Evolutionary conservation across 768 basidiomycete species (phyloP).

Genomic region (Podaxis mareebaensis): DNA sequence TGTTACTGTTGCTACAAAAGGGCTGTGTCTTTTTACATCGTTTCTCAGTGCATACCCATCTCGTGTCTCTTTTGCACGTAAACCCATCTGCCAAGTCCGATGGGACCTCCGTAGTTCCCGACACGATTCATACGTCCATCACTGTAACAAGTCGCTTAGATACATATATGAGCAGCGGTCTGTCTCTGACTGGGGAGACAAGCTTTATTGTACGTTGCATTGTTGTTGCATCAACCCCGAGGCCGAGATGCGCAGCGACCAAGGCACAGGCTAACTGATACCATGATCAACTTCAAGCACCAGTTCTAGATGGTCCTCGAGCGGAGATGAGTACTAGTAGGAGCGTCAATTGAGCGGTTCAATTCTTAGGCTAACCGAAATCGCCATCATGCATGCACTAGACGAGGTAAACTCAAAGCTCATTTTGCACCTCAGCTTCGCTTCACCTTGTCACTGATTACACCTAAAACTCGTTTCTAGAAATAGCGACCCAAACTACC

Average conservation of each 20-base stretch:
- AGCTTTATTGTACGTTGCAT: neutral
- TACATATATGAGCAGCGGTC: neutral
- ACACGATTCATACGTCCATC: neutral
- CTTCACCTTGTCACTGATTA: neutral
- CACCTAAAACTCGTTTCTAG: neutral
- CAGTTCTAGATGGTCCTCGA: neutral
- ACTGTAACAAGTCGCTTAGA: constrained; percentile 9
- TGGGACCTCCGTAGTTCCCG: constrained; percentile 10
- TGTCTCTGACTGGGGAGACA: neutral
- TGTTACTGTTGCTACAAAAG: constrained; percentile 7
- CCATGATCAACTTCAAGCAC: neutral
- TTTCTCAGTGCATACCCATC: neutral
- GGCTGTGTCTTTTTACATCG: neutral
- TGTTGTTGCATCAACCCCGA: neutral
- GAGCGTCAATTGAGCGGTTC: neutral
- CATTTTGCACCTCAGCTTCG: neutral
- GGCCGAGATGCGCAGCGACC: neutral
- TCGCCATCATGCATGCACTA: neutral
- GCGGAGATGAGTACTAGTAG: neutral
- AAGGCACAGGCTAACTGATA: neutral
- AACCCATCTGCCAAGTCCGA: constrained; percentile 7
- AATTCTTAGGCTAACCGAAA: neutral
- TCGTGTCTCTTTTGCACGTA: neutral
- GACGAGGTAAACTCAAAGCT: neutral
- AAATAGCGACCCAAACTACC: neutral